These are phyloP conservation scores for Aspergillus arachidicola DNA, from an alignment of 2,329 filamentous ascomycete genomes.

Conservation along the genomic window DNA sequence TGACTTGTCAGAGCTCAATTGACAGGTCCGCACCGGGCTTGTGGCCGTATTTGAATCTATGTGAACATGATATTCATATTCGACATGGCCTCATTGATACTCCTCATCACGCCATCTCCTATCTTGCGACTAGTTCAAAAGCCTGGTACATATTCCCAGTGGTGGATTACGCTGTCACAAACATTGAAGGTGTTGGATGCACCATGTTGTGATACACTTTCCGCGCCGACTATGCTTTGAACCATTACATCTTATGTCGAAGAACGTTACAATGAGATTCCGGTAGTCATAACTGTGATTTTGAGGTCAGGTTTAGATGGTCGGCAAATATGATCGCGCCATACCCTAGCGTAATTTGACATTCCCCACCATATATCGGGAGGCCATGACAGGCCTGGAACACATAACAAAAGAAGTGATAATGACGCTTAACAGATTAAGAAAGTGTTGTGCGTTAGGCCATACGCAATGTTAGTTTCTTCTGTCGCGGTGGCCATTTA, in stretches of 20 bases:
- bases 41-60: not conserved
- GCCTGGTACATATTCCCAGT: not conserved
- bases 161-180: not conserved
- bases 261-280: not conserved
- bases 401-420: not conserved
- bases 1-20: no score
- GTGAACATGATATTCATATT: not conserved
- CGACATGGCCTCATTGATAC: conserved; percentile 2
- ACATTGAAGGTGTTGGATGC: not conserved
- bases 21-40: not conserved
- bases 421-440: no score
- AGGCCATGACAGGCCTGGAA: no score
- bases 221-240: not conserved
- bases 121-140: not conserved
- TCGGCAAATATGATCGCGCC: not conserved
- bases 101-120: conserved; percentile 7
- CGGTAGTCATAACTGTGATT: not conserved
- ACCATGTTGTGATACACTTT: not conserved
- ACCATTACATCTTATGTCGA: not conserved
- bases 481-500: no score
- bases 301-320: not conserved
- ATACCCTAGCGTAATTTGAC: not conserved
- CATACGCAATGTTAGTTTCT: no score
- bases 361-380: not conserved
- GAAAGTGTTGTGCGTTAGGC: no score